Base-by-base conservation (phyloP, 805 yeast species). In the Candida sanyiensis region DNA sequence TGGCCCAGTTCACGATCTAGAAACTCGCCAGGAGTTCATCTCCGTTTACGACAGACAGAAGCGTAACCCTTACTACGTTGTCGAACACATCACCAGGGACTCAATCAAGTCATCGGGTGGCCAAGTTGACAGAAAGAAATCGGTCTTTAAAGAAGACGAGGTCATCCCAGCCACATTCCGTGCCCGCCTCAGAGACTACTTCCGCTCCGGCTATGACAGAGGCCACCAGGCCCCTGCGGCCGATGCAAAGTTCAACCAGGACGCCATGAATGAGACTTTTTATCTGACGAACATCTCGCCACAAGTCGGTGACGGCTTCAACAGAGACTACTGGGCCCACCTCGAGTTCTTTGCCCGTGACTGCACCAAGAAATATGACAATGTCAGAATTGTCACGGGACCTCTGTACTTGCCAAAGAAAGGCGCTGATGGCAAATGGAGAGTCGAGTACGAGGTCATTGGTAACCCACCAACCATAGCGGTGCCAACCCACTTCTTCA, bases 221-320 rank as follows among this genome's bases (percentile, higher is more conserved):
- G 98, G 98, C 6, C 98, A 93, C 62, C 87, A 85, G 52, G 97
- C 96, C 0, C 97, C 98, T 3, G 98, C 98, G 5, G 97, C 97
- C 0, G 84, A 93, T 59, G 97, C 97, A 19, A 88, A 86, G 57
- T 93, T 77, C 63, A 77, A 78, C 23, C 98, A 93, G 62, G 50
- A 58, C 15, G 97, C 97, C 15, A 90, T 93, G 97, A 82, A 93
- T 61, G 95, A 90, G 59, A 93, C 98, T 0, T 93, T 93, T 55
- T 76, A 68, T 47, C 66, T 93, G 51, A 81, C 95, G 6, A 93
- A 93, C 61, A 90, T 93, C 72, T 76, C 94, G 7, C 98, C 98
- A 1, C 98, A 93, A 60, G 96, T 93, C 4, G 98, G 98, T 4
- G 95, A 83, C 5, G 98, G 98, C 0, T 93, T 93, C 67, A 93